phyloP scores from a whole-genome alignment of 1,284 basidiomycete genomes.

The Moniliella sp. region DNA sequence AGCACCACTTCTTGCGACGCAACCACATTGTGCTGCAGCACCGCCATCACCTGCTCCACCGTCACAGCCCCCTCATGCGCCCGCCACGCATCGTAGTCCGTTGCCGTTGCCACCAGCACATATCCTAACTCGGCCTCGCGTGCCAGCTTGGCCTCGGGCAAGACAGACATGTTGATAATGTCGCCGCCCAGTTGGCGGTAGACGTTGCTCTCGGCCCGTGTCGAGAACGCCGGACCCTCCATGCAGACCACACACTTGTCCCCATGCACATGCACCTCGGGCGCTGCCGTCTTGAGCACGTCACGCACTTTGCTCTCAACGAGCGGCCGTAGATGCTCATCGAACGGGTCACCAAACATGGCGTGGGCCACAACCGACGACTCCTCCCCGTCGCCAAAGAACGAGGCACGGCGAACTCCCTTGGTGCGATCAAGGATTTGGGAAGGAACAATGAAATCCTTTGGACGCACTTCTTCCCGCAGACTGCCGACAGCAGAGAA shows the following conservation, averaged over 20 bases:
- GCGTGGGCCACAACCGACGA: conserved; percentile 63
- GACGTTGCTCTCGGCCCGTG: conserved; percentile 81
- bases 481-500: conserved; percentile 91
- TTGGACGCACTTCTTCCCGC: conserved; percentile 56
- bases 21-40: conserved; percentile 60
- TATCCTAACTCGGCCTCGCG: conserved; percentile 65
- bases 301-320: conserved; percentile 14
- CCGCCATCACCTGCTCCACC: conserved; percentile 68
- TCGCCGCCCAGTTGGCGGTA: conserved; percentile 65
- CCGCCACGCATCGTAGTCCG: conserved; percentile 40
- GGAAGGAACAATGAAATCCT: conserved; percentile 65
- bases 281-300: conserved; percentile 6
- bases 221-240: conserved; percentile 84
- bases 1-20: conserved; percentile 51
- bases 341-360: conserved; percentile 57
- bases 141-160: conserved; percentile 84
- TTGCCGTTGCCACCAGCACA: conserved; percentile 26
- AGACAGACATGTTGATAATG: conserved; percentile 52
- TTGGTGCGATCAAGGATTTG: conserved; percentile 96
- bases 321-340: conserved; percentile 10
- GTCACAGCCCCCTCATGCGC: conserved; percentile 60
- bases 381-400: conserved; percentile 51
- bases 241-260: conserved; percentile 78
- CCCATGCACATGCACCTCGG: conserved; percentile 39
- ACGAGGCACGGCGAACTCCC: conserved; percentile 60